These are phyloP conservation scores for Erythrobasidium yunnanense DNA, from an alignment of 768 basidiomycete species.

Conservation along the genomic window DNA sequence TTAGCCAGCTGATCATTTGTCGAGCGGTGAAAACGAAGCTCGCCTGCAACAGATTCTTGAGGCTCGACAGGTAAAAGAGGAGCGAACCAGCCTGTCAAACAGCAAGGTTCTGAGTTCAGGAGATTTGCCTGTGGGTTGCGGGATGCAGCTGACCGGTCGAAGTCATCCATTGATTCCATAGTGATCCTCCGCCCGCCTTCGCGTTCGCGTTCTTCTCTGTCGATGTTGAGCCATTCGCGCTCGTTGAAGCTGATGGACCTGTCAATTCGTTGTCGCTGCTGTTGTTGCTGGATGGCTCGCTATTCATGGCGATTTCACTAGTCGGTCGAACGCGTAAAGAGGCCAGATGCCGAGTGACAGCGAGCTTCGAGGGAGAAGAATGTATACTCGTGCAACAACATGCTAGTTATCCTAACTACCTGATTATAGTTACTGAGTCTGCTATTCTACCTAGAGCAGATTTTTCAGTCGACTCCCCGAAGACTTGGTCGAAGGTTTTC, in stretches of 20 bases:
- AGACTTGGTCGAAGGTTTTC: constrained; percentile 35
- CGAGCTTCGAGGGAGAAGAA: too few species aligned
- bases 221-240: too few species aligned
- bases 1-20: not conserved
- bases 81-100: constrained; percentile 11
- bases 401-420: too few species aligned
- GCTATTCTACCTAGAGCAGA: not conserved
- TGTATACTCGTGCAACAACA: too few species aligned
- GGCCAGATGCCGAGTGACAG: too few species aligned
- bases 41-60: constrained; percentile 9
- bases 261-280: too few species aligned
- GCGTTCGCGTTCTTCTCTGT: too few species aligned
- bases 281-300: too few species aligned
- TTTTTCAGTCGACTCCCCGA: constrained; percentile 7
- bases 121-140: too few species aligned
- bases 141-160: constrained; percentile 4
- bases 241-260: too few species aligned
- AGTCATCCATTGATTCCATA: constrained; percentile 15
- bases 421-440: not conserved
- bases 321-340: too few species aligned
- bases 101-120: not conserved
- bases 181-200: not conserved
- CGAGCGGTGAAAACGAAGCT: not conserved
- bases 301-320: too few species aligned
- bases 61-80: constrained; percentile 11